Base-by-base conservation (phyloP, 108 stramenopile species). In the Skeletonema marinoi region DNA sequence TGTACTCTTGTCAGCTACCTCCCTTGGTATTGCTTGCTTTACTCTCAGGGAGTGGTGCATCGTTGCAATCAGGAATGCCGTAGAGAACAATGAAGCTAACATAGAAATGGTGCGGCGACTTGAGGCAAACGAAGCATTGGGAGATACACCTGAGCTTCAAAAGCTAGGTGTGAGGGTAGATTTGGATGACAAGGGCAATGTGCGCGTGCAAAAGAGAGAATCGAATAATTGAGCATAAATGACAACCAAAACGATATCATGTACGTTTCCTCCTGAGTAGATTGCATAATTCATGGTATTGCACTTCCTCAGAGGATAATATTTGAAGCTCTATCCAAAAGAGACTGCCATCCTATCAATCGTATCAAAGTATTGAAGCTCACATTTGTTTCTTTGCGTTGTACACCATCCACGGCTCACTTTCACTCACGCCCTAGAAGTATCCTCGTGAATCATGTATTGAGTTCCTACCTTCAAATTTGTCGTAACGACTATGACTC, bases 1-100 rank as follows among this genome's bases (percentile, higher is more conserved):
- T 71, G 89, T 93, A 13, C 44, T 95, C 8, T 77, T 95, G 12
- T 92, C 92, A 1, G 86, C 88, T 29, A 95, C 94, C 11, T 78
- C 90, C 10, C 86, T 92, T 71, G 82, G 89, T 14, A 79, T 81
- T 32, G 82, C 91, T 30, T 95, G 94, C 73, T 92, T 95, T 66
- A 89, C 92, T 19, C 69, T 95, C 11, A 87, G 94, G 41, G 94
- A 95, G 54, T 95, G 94, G 94, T 84, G 88, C 32, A 83, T 95
- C 60, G 83, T 95, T 41, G 92, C 92, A n/a, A 91, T 95, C 65
- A 85, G 92, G 30, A 90, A 93, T 85, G 83, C 82, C 7, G 71
- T 95, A 29, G 88, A 95, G 42, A 77, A 80, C 17, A 95, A 93
- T 54, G 75, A 68, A 33, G 78, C 73, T 9, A 95, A 95, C 71